Percentiles rank a stretch among this genome's conserved stretches.
phyloP scores from a whole-genome alignment of 1,139 yeast species.

The Saccharomyces hybrid region DNA sequence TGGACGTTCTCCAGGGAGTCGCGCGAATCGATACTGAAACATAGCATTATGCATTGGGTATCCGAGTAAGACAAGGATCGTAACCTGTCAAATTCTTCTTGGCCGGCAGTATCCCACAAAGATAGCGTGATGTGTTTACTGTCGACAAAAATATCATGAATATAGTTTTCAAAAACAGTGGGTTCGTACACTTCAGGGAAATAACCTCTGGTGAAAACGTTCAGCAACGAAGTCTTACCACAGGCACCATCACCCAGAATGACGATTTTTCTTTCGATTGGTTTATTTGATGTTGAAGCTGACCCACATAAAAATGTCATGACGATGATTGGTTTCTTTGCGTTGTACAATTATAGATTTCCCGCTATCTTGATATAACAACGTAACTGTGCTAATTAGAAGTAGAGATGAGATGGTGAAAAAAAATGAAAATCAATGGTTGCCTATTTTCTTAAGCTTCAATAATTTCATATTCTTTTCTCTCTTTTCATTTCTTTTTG shows the following conservation, averaged over 20 bases:
- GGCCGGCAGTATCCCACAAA: slow-evolving; percentile 98
- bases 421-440: background rate
- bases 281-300: slow-evolving; percentile 22
- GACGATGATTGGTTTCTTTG: background rate
- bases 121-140: slow-evolving; percentile 89
- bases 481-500: background rate
- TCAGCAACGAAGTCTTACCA: slow-evolving; percentile 77
- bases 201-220: slow-evolving; percentile 94
- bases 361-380: background rate
- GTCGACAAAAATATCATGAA: slow-evolving; percentile 93
- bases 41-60: slow-evolving; percentile 93
- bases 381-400: background rate
- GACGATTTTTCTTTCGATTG: slow-evolving; percentile 83
- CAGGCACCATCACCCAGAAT: slow-evolving; percentile 39
- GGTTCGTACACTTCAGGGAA: slow-evolving; percentile 99
- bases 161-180: slow-evolving; percentile 94
- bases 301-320: slow-evolving; percentile 30
- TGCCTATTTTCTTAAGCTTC: background rate
- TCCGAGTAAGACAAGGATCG: slow-evolving; percentile 87
- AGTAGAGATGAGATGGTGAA: background rate
- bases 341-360: background rate
- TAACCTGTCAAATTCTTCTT: slow-evolving; percentile 92
- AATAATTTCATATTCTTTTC: background rate
- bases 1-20: slow-evolving; percentile 94
- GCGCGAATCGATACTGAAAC: slow-evolving; percentile 89